phyloP scores from a whole-genome alignment of 2,329 filamentous ascomycete species.

The Penicillium capsulatum region DNA sequence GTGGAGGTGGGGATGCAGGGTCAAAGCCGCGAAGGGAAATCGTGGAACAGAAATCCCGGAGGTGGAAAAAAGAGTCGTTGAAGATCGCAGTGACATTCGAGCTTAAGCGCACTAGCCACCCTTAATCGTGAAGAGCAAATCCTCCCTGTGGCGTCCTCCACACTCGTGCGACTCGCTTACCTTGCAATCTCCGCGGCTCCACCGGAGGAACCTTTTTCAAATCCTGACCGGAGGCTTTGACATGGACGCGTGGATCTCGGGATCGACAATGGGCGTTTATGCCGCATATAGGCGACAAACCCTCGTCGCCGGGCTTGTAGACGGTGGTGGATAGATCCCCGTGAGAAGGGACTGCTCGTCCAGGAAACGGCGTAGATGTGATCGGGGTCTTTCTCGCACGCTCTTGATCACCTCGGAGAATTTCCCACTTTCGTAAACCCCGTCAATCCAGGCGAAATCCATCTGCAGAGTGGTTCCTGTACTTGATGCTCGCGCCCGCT shows the following conservation, averaged over 20 bases:
- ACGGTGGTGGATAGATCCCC: too few relatives aligned
- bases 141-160: slow-evolving; percentile 2
- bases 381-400: too few relatives aligned
- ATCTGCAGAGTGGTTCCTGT: too few relatives aligned
- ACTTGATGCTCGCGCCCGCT: not conserved
- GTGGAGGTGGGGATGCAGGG: slow-evolving; percentile 2
- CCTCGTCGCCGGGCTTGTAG: too few relatives aligned
- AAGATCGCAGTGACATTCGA: slow-evolving; percentile 12
- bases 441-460: too few relatives aligned
- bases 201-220: not conserved
- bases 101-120: slow-evolving; percentile 21
- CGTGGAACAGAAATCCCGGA: not conserved
- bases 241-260: too few relatives aligned
- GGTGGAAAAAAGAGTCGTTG: slow-evolving; percentile 1
- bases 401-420: too few relatives aligned
- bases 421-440: too few relatives aligned
- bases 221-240: not conserved
- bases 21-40: slow-evolving; percentile 4
- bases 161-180: slow-evolving; percentile 9
- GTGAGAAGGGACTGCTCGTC: too few relatives aligned
- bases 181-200: slow-evolving; percentile 1
- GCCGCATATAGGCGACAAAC: too few relatives aligned
- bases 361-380: too few relatives aligned
- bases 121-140: slow-evolving; percentile 7
- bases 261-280: too few relatives aligned